phyloP scores from a whole-genome alignment of 805 yeast genomes.

The Yarrowia porcina region DNA sequence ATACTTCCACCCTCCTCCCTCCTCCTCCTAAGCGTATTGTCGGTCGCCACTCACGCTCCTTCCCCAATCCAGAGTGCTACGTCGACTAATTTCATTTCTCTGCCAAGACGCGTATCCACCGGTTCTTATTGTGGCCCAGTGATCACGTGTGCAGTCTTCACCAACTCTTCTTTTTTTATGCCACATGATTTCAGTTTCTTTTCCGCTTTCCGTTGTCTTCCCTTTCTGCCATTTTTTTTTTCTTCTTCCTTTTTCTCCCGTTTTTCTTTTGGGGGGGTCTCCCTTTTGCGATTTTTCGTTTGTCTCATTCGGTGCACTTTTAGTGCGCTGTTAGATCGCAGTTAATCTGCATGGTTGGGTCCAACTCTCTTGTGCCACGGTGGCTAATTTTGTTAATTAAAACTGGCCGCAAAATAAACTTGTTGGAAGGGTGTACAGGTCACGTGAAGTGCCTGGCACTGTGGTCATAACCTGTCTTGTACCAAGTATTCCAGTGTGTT shows the following conservation, averaged over 20 bases:
- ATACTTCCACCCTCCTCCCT: too few relatives aligned
- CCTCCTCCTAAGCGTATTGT: too few relatives aligned
- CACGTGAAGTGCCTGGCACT: too few relatives aligned
- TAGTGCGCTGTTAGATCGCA: constrained; percentile 20
- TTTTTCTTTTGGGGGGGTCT: too few relatives aligned
- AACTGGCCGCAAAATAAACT: neutral
- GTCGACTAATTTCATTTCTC: neutral
- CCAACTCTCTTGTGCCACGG: constrained; percentile 21
- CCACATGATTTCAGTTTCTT: too few relatives aligned
- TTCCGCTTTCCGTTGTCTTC: neutral
- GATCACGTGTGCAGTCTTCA: too few relatives aligned
- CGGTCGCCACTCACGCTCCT: too few relatives aligned
- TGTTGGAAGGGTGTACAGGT: neutral
- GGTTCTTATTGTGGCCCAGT: too few relatives aligned
- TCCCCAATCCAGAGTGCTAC: neutral
- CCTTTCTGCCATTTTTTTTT: neutral
- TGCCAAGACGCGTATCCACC: neutral
- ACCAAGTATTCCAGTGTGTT: too few relatives aligned
- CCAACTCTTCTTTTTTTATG: too few relatives aligned
- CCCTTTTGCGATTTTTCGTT: neutral
- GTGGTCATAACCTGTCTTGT: neutral
- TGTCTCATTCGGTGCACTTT: neutral
- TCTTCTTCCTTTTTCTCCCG: neutral
- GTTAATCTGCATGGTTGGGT: constrained; percentile 7
- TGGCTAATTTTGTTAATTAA: constrained; percentile 7